Evolutionary conservation across 2,329 filamentous ascomycete genomes (phyloP).

Genomic region (Fusarium veterinarium): DNA sequence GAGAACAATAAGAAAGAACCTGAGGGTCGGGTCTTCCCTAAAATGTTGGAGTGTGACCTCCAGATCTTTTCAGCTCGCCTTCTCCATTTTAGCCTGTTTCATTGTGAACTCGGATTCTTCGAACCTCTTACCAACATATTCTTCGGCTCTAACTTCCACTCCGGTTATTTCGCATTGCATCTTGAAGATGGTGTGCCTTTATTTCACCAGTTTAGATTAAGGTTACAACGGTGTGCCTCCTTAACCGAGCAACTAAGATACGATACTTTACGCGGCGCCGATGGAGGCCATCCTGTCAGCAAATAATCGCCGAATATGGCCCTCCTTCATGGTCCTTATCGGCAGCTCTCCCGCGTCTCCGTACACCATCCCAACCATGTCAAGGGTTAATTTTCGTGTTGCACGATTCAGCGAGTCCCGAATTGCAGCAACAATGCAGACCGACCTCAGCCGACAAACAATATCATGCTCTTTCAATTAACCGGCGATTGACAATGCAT

Average conservation of each 20-base stretch:
- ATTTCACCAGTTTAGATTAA: slow-evolving; percentile 12
- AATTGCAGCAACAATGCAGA: neutral
- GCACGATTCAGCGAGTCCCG: neutral
- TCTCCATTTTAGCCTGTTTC: slow-evolving; percentile 11
- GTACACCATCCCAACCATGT: slow-evolving; percentile 3
- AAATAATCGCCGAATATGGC: slow-evolving; percentile 14
- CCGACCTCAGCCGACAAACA: neutral
- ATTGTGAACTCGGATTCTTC: neutral
- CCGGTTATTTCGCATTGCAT: slow-evolving; percentile 5
- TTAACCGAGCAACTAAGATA: slow-evolving; percentile 3
- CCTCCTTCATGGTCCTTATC: slow-evolving; percentile 17
- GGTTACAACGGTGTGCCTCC: slow-evolving; percentile 4
- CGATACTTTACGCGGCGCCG: neutral
- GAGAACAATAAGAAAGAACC: neutral
- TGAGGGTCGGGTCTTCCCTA: neutral
- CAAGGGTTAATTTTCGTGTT: neutral
- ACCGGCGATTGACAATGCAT: neutral
- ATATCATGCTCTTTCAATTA: neutral
- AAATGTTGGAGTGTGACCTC: neutral
- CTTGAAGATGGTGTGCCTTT: slow-evolving; percentile 3
- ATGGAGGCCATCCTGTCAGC: slow-evolving; percentile 2
- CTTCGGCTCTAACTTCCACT: neutral
- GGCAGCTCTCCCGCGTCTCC: slow-evolving; percentile 41
- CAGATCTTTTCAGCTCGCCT: slow-evolving; percentile 12
- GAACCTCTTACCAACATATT: neutral